These are phyloP conservation scores for Pichia sp. DNA, from an alignment of 1,139 yeast genomes.

Conservation along the genomic window DNA sequence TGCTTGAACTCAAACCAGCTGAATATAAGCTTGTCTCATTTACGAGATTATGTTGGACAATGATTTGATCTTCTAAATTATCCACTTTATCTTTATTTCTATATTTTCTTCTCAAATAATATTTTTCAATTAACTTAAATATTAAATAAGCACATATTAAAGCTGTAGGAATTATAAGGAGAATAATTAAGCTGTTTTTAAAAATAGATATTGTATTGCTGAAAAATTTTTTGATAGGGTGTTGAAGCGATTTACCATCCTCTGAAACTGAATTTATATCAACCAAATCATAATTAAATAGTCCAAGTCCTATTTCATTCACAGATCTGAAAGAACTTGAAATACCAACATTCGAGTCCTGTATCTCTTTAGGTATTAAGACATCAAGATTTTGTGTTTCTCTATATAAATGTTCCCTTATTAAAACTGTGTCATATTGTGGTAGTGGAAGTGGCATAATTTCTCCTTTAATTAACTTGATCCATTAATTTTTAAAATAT, in stretches of 20 bases:
- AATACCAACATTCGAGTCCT: not conserved
- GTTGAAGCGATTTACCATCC: not conserved
- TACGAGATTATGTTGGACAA: too few relatives aligned
- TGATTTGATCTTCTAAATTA: slow-evolving; percentile 4
- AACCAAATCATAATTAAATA: slow-evolving; percentile 22
- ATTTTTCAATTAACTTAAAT: not conserved
- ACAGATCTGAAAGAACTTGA: slow-evolving; percentile 23
- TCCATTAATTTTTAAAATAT: too few relatives aligned
- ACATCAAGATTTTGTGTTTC: slow-evolving; percentile 19
- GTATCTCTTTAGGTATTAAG: slow-evolving; percentile 21
- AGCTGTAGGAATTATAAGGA: not conserved
- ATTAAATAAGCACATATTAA: not conserved
- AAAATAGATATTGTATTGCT: too few relatives aligned
- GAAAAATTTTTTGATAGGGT: too few relatives aligned
- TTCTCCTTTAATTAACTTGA: too few relatives aligned
- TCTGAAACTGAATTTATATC: slow-evolving; percentile 6
- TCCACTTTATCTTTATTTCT: not conserved
- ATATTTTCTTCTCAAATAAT: not conserved
- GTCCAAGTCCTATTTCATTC: slow-evolving; percentile 25
- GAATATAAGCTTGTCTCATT: too few relatives aligned
- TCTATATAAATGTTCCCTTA: slow-evolving; percentile 27
- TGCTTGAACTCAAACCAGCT: too few relatives aligned
- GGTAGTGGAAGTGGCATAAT: slow-evolving; percentile 29
- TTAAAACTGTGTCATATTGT: slow-evolving; percentile 23
- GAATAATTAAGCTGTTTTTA: not conserved